Conservation (phyloP, 805 yeast species). For the Sugiyamaella qingdaonensis region DNA sequence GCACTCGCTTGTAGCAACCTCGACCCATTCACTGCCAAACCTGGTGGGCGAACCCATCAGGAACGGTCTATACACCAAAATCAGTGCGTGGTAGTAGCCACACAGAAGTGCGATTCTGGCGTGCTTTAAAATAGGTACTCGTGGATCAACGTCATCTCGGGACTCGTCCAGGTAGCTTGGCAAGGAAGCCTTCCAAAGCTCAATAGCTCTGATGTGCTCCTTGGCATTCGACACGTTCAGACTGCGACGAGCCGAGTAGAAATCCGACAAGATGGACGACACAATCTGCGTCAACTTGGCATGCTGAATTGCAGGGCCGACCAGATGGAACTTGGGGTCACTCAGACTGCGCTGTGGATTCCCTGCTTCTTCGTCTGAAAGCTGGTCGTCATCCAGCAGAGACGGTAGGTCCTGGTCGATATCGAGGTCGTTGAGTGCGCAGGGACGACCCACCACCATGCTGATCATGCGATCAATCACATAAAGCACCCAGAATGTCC, state of each 20-base stretch:
- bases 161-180: constrained; percentile 8
- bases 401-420: constrained; percentile 9
- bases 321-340: background rate
- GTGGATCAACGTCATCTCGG: constrained; percentile 1
- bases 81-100: constrained; percentile 8
- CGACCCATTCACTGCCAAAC: constrained; percentile 9
- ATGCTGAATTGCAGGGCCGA: constrained; percentile 8
- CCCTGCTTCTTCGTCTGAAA: background rate
- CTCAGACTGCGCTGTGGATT: background rate
- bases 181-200: constrained; percentile 1
- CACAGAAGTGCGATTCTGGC: constrained; percentile 5
- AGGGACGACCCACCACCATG: constrained; percentile 9
- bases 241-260: constrained; percentile 3
- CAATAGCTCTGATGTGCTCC: background rate
- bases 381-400: constrained; percentile 4
- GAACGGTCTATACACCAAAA: constrained; percentile 8
- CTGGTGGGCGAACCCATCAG: constrained; percentile 3
- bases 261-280: constrained; percentile 5
- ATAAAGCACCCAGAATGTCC: constrained; percentile 11
- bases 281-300: constrained; percentile 8
- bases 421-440: constrained; percentile 9
- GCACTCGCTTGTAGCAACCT: constrained; percentile 3
- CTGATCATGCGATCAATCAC: constrained; percentile 7
- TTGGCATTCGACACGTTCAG: constrained; percentile 1
- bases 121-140: constrained; percentile 6